Evolutionary conservation across 805 yeast species (phyloP).

Genomic region (Monosporozyma siamensis): DNA sequence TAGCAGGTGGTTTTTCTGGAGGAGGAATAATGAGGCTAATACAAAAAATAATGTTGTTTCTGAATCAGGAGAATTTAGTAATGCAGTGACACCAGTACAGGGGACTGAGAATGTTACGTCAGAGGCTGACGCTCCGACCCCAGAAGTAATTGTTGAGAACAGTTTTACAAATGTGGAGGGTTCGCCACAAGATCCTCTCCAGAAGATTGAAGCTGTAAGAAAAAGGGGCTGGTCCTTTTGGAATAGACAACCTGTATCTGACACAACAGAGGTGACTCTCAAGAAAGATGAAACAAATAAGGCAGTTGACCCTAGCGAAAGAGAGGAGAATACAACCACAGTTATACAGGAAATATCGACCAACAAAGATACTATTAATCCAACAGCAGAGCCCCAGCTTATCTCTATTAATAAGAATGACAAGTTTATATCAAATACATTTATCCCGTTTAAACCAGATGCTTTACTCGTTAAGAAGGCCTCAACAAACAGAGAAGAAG

Average conservation of each 20-base stretch:
- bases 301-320: background rate
- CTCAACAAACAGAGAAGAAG: background rate
- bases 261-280: background rate
- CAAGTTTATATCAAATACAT: conserved; percentile 10
- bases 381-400: background rate
- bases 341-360: background rate
- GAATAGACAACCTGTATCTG: conserved; percentile 6
- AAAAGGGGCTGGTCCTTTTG: conserved; percentile 6
- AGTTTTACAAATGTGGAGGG: too few relatives aligned
- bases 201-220: background rate
- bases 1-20: conserved; percentile 21
- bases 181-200: too few relatives aligned
- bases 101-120: too few relatives aligned
- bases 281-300: too few relatives aligned
- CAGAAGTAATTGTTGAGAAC: too few relatives aligned
- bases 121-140: background rate
- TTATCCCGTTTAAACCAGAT: conserved; percentile 16
- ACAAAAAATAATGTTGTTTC: background rate
- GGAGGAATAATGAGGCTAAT: conserved; percentile 5
- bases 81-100: too few relatives aligned
- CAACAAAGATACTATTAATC: background rate
- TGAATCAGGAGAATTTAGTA: background rate
- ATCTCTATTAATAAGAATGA: background rate
- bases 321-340: too few relatives aligned
- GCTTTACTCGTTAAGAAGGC: conserved; percentile 16